A percentile compares a stretch with the other conserved stretches of the same genome.
These are phyloP conservation scores for Termitomyces heimii DNA, from an alignment of 768 basidiomycete genomes.

Conservation along the genomic window DNA sequence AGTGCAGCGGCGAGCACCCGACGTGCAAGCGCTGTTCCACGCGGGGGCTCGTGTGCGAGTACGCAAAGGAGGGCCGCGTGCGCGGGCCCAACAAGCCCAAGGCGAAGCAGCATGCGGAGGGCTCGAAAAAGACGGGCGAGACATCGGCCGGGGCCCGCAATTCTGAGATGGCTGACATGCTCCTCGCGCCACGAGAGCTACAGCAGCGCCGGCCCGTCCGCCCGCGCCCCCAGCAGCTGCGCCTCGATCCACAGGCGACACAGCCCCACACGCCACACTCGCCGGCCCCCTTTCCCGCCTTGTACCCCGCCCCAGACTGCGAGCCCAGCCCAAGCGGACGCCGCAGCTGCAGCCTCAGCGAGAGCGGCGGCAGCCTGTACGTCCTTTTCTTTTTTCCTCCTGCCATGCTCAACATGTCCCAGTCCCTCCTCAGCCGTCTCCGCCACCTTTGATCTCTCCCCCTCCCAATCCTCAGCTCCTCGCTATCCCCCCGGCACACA, in stretches of 20 bases:
- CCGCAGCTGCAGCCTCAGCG: conserved; percentile 5
- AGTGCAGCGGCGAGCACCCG: conserved; percentile 74
- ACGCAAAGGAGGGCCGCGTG: conserved; percentile 60
- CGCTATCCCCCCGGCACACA: neutral
- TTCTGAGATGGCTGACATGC: conserved; percentile 1
- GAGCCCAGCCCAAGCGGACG: neutral
- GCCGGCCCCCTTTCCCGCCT: neutral
- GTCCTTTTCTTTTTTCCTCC: neutral
- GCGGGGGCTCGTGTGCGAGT: conserved; percentile 57
- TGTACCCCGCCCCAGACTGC: neutral
- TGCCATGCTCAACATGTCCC: rapidly evolving
- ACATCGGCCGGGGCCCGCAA: neutral
- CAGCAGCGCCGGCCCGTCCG: neutral
- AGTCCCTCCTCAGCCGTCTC: conserved; percentile 9
- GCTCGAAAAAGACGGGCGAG: neutral
- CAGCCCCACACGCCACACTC: neutral
- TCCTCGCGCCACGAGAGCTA: neutral
- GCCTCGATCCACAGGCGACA: neutral
- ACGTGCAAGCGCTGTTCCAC: conserved; percentile 58
- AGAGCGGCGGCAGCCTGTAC: conserved; percentile 8
- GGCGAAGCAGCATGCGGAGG: conserved; percentile 9
- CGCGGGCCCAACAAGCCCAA: conserved; percentile 59
- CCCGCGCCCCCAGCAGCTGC: neutral
- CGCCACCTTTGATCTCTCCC: conserved; percentile 3
- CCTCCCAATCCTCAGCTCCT: neutral